A percentile compares a stretch with the other conserved stretches of the same genome.
Evolutionary conservation across 345 rosid species (phyloP).

Genomic region (Salix exigua): DNA sequence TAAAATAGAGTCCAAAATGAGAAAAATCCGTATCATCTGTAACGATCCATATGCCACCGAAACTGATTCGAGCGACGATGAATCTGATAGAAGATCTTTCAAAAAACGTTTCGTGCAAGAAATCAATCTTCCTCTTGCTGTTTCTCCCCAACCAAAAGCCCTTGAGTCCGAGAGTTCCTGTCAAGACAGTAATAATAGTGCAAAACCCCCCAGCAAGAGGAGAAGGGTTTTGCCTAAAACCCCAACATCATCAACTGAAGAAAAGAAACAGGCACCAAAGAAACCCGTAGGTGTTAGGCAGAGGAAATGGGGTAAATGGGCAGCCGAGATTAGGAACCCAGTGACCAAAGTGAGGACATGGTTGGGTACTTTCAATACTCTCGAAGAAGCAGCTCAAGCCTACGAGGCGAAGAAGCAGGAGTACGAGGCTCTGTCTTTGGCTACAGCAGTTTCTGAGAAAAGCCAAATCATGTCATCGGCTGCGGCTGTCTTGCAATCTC

Average conservation of each 20-base stretch:
- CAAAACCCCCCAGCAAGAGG: slow-evolving; percentile 31
- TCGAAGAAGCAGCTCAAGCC: slow-evolving; percentile 78
- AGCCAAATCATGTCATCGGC: slow-evolving; percentile 18
- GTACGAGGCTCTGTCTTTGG: slow-evolving; percentile 35
- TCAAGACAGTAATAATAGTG: slow-evolving; percentile 57
- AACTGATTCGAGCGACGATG: slow-evolving; percentile 77
- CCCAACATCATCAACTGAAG: not conserved
- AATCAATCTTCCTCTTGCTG: slow-evolving; percentile 40
- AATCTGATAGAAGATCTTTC: slow-evolving; percentile 24
- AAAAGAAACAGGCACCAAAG: not conserved
- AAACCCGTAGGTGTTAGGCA: slow-evolving; percentile 67
- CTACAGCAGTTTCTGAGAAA: slow-evolving; percentile 31
- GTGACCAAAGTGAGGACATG: slow-evolving; percentile 50
- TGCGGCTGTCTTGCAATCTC: slow-evolving; percentile 1
- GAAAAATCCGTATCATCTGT: slow-evolving; percentile 64
- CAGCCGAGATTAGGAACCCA: slow-evolving; percentile 84
- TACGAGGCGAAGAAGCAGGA: slow-evolving; percentile 60
- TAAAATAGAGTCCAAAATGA: slow-evolving; percentile 24
- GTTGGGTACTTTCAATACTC: slow-evolving; percentile 73
- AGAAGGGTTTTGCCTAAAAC: slow-evolving; percentile 23
- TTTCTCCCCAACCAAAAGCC: not conserved
- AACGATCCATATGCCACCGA: slow-evolving; percentile 94
- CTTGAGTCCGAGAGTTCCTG: slow-evolving; percentile 50
- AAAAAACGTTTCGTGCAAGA: slow-evolving; percentile 58
- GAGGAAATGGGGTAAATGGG: slow-evolving; percentile 89